Evolutionary conservation across 805 yeast genomes (phyloP), one percentile per base, ranked within the genome.

Genomic region (Spathaspora gorwiae): DNA sequence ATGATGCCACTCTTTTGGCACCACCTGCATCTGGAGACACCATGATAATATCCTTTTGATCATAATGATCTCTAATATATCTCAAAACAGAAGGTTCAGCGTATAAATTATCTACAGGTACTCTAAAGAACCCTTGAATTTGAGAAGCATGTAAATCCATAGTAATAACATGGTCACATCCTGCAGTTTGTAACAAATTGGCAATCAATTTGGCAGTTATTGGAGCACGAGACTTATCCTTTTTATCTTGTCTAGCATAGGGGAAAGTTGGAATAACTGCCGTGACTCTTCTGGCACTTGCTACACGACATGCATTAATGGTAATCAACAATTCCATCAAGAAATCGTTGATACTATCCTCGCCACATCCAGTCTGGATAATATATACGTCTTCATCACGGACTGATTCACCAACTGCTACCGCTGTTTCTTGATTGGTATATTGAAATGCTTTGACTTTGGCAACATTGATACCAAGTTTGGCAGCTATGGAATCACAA

Each of bases 1-100:
- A 70, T 8, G 85, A 83, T 8, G 94, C 94, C n/a, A 87, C 94
- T 68, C 95, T 77, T 61, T 87, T 87, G 47, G 94, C 94, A 51
- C 95, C 95, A 62, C 95, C 95, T 7, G 94, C 95, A 68, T 87
- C 95, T 6, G 95, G 95, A 1, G 94, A 87, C 13, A 87, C 80
- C 44, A 87, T 80, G 44, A 86, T 85, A n/a, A 87, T 79, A 39
- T 84, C 77, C 36, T 78, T 65, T 12, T 39, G 34, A 12, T 37
- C 38, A 34, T 39, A 46, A 53, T 76, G 75, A 42, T 83, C 90
- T 48, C 75, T 77, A 40, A 87, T 85, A 59, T 85, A 86, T 57
- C 86, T 73, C 35, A 87, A 82, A 31, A 85, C 90, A 53, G 83
- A 76, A 44, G 94, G 94, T 65, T 87, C 95, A 19, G 92, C 92